Evolutionary conservation across 78 protist genomes (phyloP).

Genomic region (Dictyostelium purpureum): DNA sequence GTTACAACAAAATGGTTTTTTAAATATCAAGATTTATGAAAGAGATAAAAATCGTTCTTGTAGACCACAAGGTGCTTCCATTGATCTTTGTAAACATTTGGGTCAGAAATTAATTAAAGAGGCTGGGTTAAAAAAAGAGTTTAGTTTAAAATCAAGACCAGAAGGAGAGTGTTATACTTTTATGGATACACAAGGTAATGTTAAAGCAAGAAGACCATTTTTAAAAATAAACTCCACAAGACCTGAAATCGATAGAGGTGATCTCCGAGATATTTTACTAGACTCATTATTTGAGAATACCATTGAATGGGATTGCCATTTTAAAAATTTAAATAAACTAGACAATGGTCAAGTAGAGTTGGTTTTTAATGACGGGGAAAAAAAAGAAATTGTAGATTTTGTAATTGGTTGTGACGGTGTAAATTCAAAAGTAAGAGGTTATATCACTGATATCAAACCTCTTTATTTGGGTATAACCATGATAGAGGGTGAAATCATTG

Average conservation of each 20-base stretch:
- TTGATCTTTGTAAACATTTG: conserved; percentile 38
- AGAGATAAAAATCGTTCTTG: background rate
- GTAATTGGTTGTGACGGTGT: conserved; percentile 65
- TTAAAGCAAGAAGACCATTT: background rate
- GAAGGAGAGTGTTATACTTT: conserved; percentile 2
- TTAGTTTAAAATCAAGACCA: background rate
- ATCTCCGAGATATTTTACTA: conserved; percentile 19
- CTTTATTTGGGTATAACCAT: conserved; percentile 25
- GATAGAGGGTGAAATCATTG: background rate
- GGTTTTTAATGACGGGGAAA: background rate
- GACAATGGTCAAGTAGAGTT: background rate
- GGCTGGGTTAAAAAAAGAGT: background rate
- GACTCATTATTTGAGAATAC: conserved; percentile 8
- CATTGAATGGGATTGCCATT: conserved; percentile 28
- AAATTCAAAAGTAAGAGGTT: conserved; percentile 27
- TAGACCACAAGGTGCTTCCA: conserved; percentile 23
- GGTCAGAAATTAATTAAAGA: conserved; percentile 22
- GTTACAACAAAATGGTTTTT: background rate
- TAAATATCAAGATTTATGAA: conserved; percentile 30
- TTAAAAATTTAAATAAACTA: background rate
- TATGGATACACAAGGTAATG: background rate
- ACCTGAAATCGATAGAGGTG: conserved; percentile 69
- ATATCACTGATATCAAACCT: conserved; percentile 1
- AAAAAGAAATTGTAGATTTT: background rate
- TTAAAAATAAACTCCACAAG: background rate